Conservation (phyloP, 148 eudicot species). For the Rhododendron ferrugineum region DNA sequence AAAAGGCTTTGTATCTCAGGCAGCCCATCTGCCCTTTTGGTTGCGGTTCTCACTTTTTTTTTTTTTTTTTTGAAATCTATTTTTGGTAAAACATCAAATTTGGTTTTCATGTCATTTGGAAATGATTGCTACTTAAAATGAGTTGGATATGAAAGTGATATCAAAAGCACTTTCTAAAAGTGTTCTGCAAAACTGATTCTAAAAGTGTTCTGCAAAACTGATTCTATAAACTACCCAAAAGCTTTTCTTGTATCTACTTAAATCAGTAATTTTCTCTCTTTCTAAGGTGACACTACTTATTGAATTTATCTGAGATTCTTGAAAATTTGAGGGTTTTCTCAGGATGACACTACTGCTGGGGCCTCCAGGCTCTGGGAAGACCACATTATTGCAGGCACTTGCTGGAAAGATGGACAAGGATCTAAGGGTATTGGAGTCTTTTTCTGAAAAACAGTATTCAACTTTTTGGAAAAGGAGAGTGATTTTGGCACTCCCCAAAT, state of each 20-base stretch:
- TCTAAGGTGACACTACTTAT: neutral
- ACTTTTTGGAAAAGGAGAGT: neutral
- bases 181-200: neutral
- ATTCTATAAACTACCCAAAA: neutral
- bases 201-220: neutral
- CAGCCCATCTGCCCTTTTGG: neutral
- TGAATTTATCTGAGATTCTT: neutral
- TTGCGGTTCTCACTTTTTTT: neutral
- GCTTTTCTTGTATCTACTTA: neutral
- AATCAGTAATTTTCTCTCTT: neutral
- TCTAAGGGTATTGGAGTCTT: slow-evolving; percentile 23
- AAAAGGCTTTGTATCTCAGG: neutral
- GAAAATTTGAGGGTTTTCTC: neutral
- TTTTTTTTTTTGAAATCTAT: too few species aligned
- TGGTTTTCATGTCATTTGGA: neutral
- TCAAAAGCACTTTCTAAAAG: neutral
- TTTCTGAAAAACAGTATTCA: neutral
- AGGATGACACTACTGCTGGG: slow-evolving; percentile 49
- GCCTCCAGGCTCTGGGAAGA: slow-evolving; percentile 47
- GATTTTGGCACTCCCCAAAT: too few species aligned
- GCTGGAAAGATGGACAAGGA: slow-evolving; percentile 38
- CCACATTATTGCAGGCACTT: slow-evolving; percentile 41
- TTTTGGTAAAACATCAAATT: neutral
- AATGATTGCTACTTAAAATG: neutral
- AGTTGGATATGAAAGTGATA: neutral